Base-by-base conservation (phyloP, 163 green algal genomes). In the Volvox carteri region DNA sequence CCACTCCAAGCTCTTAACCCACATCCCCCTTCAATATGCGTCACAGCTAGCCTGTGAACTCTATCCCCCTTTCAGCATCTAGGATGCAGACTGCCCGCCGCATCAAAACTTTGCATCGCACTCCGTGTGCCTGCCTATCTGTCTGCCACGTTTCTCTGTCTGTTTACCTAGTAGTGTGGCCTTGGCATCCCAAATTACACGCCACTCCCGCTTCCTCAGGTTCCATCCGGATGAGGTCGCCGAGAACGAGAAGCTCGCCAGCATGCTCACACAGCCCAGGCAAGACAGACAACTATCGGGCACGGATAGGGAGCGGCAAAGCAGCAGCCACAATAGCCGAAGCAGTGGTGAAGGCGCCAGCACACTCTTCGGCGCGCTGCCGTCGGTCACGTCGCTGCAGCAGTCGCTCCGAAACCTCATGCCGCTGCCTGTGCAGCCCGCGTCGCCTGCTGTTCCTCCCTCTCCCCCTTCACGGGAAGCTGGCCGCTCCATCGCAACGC, bases 181-280 rank as follows among this genome's bases (percentile, higher is more conserved):
- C n/a, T n/a, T n/a, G n/a, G n/a, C n/a, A n/a, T n/a, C n/a, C n/a
- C n/a, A n/a, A n/a, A n/a, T n/a, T n/a, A n/a, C n/a, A n/a, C n/a
- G n/a, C n/a, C n/a, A n/a, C n/a, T n/a, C n/a, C n/a, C n/a, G n/a
- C n/a, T n/a, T n/a, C n/a, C n/a, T n/a, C n/a, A 86, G 79, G 79
- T 18, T 86, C 21, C 50, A 86, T 35, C 79, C 79, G 11, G 79
- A 78, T 8, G 42, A 86, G 19, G 79, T 70, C 0, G 79, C 79
- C 18, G 62, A 70, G 12, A 25, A 41, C 58, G 58, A 39, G 25
- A 73, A 68, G 35, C 18, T 85, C 1, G 35, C 76, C 5, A 56
- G 33, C 52, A 39, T 85, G 76, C 23, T 81, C 30, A 44, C 12
- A 12, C n/a, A 30, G 60, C 37, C 19, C 23, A 7, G 60, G 60